These are phyloP conservation scores for Alternaria infectoria DNA, from an alignment of 2,329 filamentous ascomycete species.

Conservation along the genomic window DNA sequence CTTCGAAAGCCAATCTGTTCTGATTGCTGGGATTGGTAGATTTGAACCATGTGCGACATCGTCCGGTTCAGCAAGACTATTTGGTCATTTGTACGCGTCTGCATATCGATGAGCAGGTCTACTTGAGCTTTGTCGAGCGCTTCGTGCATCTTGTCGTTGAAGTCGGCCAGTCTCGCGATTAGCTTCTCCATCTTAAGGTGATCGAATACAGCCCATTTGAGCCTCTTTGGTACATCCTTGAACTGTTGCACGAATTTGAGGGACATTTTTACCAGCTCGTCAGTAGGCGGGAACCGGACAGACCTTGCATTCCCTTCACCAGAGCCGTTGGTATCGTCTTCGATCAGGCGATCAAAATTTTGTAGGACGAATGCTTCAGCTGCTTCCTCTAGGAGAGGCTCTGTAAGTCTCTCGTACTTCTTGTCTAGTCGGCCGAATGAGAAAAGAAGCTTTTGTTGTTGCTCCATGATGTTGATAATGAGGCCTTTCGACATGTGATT, in stretches of 20 bases:
- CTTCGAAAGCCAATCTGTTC: constrained; percentile 16
- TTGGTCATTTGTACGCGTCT: constrained; percentile 44
- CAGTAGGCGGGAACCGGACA: constrained; percentile 39
- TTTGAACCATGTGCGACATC: constrained; percentile 44
- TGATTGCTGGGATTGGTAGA: constrained; percentile 33
- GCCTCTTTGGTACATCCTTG: constrained; percentile 28
- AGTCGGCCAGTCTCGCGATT: constrained; percentile 38
- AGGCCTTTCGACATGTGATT: constrained; percentile 42
- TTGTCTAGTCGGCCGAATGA: constrained; percentile 42
- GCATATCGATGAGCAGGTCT: constrained; percentile 35
- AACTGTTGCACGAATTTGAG: constrained; percentile 35
- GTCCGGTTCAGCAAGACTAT: constrained; percentile 47
- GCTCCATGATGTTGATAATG: constrained; percentile 44
- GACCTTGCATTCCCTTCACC: constrained; percentile 24
- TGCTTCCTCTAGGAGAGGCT: constrained; percentile 38
- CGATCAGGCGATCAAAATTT: constrained; percentile 17
- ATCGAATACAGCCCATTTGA: constrained; percentile 45
- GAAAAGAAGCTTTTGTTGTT: constrained; percentile 40
- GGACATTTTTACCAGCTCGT: constrained; percentile 38
- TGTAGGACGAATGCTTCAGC: constrained; percentile 20
- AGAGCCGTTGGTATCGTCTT: constrained; percentile 10
- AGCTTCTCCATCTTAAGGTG: constrained; percentile 40
- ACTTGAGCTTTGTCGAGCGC: constrained; percentile 42
- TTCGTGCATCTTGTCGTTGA: constrained; percentile 48
- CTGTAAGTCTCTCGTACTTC: constrained; percentile 36